Conservation (phyloP, 768 basidiomycete genomes). For the Boletus reticuloceps region DNA sequence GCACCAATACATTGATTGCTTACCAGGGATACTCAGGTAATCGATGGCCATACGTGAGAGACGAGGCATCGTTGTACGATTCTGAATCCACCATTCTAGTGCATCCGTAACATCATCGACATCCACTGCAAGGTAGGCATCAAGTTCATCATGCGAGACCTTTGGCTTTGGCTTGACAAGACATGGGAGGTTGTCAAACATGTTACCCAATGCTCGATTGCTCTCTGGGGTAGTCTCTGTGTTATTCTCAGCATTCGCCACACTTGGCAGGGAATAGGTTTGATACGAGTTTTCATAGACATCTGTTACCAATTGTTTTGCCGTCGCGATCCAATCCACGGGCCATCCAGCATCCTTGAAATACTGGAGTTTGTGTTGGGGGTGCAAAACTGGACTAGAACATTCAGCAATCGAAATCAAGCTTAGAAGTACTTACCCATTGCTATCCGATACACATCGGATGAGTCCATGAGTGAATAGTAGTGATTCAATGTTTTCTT, state of each 20-base stretch:
- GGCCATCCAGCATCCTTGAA: neutral
- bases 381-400: neutral
- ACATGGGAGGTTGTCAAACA: neutral
- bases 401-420: no score
- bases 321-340: no score
- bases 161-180: neutral
- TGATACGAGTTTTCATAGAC: no score
- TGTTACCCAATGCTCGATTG: neutral
- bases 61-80: neutral
- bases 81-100: neutral
- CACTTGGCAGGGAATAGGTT: no score
- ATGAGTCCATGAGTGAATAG: neutral
- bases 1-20: no score
- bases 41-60: neutral
- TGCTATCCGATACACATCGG: neutral
- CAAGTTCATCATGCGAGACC: neutral
- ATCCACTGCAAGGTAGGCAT: neutral
- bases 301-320: no score
- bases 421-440: neutral
- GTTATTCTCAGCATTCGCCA: no score
- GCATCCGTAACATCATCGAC: neutral
- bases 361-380: neutral
- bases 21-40: no score
- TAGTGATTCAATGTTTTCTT: neutral
- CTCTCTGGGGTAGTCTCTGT: no score